Percentiles rank a stretch among this genome's conserved stretches.
Conservation (phyloP, 768 basidiomycete genomes). For the Phlegmacium glaucopus region DNA sequence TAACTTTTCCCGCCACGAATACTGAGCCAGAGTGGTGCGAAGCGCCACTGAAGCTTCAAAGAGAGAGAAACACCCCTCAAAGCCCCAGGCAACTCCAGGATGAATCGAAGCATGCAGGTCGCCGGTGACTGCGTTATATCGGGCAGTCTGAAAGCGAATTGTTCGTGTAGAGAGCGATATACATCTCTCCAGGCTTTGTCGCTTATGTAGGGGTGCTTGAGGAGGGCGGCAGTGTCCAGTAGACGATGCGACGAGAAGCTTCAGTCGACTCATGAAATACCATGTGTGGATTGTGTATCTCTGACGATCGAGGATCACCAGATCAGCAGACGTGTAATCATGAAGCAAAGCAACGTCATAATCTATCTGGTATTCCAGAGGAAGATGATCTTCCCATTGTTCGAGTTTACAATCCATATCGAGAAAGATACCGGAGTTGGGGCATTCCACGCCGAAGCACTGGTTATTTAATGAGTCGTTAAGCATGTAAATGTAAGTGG, state of each 20-base stretch:
- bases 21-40: constrained; percentile 36
- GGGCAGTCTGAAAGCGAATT: constrained; percentile 40
- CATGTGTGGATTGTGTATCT: constrained; percentile 43
- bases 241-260: constrained; percentile 41
- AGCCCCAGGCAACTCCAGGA: constrained; percentile 36
- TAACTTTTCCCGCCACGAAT: constrained; percentile 34
- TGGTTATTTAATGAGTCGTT: constrained; percentile 11
- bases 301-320: constrained; percentile 33
- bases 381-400: constrained; percentile 41
- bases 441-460: constrained; percentile 34
- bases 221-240: constrained; percentile 28
- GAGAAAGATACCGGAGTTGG: constrained; percentile 32
- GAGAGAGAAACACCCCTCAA: constrained; percentile 41
- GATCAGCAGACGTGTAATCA: constrained; percentile 26
- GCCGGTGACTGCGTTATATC: constrained; percentile 26
- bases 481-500: constrained; percentile 5
- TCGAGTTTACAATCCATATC: constrained; percentile 41
- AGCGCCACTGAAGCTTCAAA: constrained; percentile 48
- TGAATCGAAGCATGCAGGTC: constrained; percentile 17
- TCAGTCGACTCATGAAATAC: constrained; percentile 43
- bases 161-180: constrained; percentile 38
- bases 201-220: constrained; percentile 22
- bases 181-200: constrained; percentile 35
- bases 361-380: constrained; percentile 36
- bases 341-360: constrained; percentile 23